Percentiles rank a stretch among this genome's conserved stretches.
Conservation (phyloP, 73 alveolate species). For the Strombidium stylifer region DNA sequence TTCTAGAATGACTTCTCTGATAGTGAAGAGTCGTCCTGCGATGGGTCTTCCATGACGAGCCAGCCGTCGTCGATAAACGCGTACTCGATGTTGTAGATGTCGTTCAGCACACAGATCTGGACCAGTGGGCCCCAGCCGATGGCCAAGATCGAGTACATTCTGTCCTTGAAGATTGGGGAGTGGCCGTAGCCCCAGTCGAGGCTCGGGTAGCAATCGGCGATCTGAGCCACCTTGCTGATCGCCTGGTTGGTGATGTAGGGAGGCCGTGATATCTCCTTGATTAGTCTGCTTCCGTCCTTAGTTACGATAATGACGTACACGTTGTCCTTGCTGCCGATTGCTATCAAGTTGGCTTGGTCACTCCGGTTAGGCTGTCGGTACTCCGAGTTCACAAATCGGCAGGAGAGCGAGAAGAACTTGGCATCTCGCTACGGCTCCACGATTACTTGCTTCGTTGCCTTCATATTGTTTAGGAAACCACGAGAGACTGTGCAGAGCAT, state of each 20-base stretch:
- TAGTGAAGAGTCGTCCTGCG: too few relatives aligned
- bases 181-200: slow-evolving; percentile 50
- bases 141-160: slow-evolving; percentile 31
- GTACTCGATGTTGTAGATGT: slow-evolving; percentile 5
- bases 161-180: slow-evolving; percentile 28
- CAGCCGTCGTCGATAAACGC: slow-evolving; percentile 33
- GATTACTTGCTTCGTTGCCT: neutral
- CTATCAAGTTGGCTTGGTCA: slow-evolving; percentile 17
- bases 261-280: neutral
- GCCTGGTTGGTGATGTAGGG: neutral
- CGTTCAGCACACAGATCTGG: slow-evolving; percentile 21
- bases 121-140: slow-evolving; percentile 53
- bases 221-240: neutral
- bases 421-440: neutral
- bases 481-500: neutral
- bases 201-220: slow-evolving; percentile 3
- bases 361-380: neutral
- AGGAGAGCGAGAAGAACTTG: neutral
- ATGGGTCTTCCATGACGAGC: too few relatives aligned
- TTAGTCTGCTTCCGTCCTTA: neutral
- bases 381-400: neutral
- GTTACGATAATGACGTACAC: slow-evolving; percentile 6
- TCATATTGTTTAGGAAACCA: neutral
- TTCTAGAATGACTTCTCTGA: neutral
- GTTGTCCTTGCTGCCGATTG: neutral